phyloP scores from a whole-genome alignment of 495 filamentous ascomycete genomes.

The Antarctomyces pellizariae region DNA sequence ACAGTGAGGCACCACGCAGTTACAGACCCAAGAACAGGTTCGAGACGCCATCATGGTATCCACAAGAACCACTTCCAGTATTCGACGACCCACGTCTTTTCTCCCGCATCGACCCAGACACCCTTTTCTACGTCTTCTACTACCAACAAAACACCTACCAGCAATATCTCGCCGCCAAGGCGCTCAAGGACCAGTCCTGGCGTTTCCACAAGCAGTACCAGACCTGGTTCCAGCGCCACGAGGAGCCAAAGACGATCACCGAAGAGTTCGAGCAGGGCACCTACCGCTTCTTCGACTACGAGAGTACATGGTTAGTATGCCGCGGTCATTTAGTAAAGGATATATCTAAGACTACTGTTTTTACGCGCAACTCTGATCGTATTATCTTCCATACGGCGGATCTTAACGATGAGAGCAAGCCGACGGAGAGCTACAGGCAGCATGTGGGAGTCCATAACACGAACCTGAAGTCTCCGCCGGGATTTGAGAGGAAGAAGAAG shows the following conservation, averaged over 20 bases:
- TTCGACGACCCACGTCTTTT: slow-evolving; percentile 82
- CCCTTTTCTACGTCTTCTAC: slow-evolving; percentile 97
- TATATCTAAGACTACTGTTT: slow-evolving; percentile 1
- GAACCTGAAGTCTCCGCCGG: too few species aligned
- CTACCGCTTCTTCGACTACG: slow-evolving; percentile 97
- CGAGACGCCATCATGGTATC: slow-evolving; percentile 65
- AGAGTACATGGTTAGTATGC: slow-evolving; percentile 79
- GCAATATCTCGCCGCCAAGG: slow-evolving; percentile 89
- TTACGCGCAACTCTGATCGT: slow-evolving; percentile 1
- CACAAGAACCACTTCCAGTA: slow-evolving; percentile 70
- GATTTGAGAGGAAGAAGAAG: too few species aligned
- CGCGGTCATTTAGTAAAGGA: slow-evolving; percentile 5
- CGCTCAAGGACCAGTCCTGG: slow-evolving; percentile 92
- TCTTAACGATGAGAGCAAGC: too few species aligned
- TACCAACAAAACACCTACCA: slow-evolving; percentile 92
- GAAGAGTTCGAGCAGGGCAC: slow-evolving; percentile 97
- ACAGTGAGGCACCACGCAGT: slow-evolving; percentile 58
- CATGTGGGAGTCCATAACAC: too few species aligned
- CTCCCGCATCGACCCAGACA: slow-evolving; percentile 74
- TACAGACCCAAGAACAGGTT: slow-evolving; percentile 66
- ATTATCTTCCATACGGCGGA: too few species aligned
- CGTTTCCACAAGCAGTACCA: slow-evolving; percentile 98
- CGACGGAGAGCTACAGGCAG: too few species aligned
- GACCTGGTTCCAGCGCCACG: slow-evolving; percentile 96
- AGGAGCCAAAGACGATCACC: slow-evolving; percentile 94